Evolutionary conservation across 768 basidiomycete species (phyloP), one percentile per base, ranked within the genome.

Genomic region (Hypsizygus marmoreus): DNA sequence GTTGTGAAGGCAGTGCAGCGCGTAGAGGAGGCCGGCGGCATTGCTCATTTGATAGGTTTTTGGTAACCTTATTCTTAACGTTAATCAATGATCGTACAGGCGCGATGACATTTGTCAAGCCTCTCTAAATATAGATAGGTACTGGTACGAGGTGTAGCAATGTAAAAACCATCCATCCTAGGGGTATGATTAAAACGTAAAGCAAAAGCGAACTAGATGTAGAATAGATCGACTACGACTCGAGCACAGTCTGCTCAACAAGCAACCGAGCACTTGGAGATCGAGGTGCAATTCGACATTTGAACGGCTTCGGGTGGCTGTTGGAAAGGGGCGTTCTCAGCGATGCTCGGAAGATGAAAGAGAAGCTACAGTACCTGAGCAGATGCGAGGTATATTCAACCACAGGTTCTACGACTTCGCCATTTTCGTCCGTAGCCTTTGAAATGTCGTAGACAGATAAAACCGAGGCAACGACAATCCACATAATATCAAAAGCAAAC

Each of bases 301-400:
- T 51, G 47, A 74, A 76, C 7, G 71, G 72, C 42, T 68, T 65
- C 0, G 74, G 75, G 40, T 64, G 73, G 47, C 74, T 76, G 41
- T n/a, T 9, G 34, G 6, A 1, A 37, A 28, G 48, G n/a, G n/a
- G n/a, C n/a, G n/a, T 28, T 40, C 30, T 30, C 17, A 46, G n/a
- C 29, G 11, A 35, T 20, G 19, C 19, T 8, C 11, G n/a, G n/a
- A 48, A 43, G 2, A 5, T 35, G 2, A 0, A 32, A 11, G 14
- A 42, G 22, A 35, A 37, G 20, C 32, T n/a, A 20, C 43, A 62
- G 9, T 25, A 74, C 72, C 70, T 72, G 20, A 71, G 36, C 20
- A 68, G 32, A 26, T 56, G 54, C 5, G 71, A 61, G 6, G 66
- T 68, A 34, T 66, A 75, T 34, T 67, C 66, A 2, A 62, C 47